Percentiles rank a stretch among this genome's conserved stretches.
These are phyloP conservation scores for Fusarium sp. DNA, from an alignment of 2,329 filamentous ascomycete genomes.

Conservation along the genomic window DNA sequence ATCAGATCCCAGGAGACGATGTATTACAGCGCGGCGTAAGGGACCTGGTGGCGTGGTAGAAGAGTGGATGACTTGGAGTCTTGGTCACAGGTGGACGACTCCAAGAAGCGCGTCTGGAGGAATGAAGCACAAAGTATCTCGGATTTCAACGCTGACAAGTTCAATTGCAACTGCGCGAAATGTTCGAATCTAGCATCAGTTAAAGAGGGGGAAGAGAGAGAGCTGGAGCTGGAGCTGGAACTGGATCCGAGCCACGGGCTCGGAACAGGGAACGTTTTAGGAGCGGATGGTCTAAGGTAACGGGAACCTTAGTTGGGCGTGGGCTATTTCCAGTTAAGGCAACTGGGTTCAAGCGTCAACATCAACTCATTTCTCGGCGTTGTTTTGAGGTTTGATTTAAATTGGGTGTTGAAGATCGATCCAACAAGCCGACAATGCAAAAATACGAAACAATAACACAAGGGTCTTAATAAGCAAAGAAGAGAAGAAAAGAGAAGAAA, in stretches of 20 bases:
- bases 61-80: slow-evolving; percentile 18
- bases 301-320: slow-evolving; percentile 29
- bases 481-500: background rate
- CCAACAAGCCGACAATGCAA: slow-evolving; percentile 6
- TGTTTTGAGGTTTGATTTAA: slow-evolving; percentile 37
- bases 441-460: slow-evolving; percentile 12
- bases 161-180: slow-evolving; percentile 35
- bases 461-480: background rate
- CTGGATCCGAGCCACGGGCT: slow-evolving; percentile 34
- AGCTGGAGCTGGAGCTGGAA: slow-evolving; percentile 34
- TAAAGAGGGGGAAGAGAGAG: slow-evolving; percentile 39
- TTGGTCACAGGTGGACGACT: slow-evolving; percentile 3
- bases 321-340: slow-evolving; percentile 43
- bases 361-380: slow-evolving; percentile 33
- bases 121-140: slow-evolving; percentile 36
- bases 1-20: slow-evolving; percentile 34
- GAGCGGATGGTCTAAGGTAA: slow-evolving; percentile 34
- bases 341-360: slow-evolving; percentile 42
- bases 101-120: slow-evolving; percentile 14
- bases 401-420: slow-evolving; percentile 35
- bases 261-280: slow-evolving; percentile 39
- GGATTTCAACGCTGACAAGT: slow-evolving; percentile 22
- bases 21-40: slow-evolving; percentile 27
- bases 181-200: slow-evolving; percentile 30
- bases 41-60: slow-evolving; percentile 28